Conservation (phyloP, 345 rosid species). For the Dovyalis caffra region DNA sequence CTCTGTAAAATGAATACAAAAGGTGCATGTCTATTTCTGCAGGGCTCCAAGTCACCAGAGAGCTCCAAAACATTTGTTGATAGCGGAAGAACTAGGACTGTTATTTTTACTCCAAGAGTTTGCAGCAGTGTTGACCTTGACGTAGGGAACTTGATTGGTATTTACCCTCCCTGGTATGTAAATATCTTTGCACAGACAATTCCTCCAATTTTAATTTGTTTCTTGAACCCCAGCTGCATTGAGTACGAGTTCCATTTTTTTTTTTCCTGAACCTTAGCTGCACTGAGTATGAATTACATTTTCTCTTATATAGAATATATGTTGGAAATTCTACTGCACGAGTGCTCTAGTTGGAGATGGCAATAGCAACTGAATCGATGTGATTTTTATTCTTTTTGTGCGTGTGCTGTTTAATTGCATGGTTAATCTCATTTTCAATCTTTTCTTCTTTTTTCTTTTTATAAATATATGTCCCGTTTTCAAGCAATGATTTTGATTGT, state of each 20-base stretch:
- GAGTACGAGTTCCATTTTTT: background rate
- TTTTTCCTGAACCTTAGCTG: no score
- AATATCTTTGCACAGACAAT: background rate
- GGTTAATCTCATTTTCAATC: background rate
- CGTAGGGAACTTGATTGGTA: slow-evolving; percentile 58
- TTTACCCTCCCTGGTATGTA: slow-evolving; percentile 67
- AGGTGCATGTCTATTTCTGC: slow-evolving; percentile 25
- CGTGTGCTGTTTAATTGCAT: background rate
- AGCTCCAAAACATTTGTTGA: slow-evolving; percentile 23
- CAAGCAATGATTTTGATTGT: background rate
- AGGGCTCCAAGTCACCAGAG: slow-evolving; percentile 36
- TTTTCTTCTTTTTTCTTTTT: no score
- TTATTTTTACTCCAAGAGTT: slow-evolving; percentile 74
- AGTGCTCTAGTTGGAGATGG: background rate
- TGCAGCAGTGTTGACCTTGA: slow-evolving; percentile 78
- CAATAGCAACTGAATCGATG: background rate
- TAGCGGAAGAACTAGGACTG: slow-evolving; percentile 39
- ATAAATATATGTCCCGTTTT: no score
- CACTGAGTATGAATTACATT: no score
- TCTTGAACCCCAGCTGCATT: background rate
- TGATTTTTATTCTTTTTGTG: background rate
- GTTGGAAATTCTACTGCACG: background rate
- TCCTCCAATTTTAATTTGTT: background rate
- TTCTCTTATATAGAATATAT: no score
- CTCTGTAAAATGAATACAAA: background rate